Base-by-base conservation (phyloP, 306 rosid species). In the Gillenia trifoliata region DNA sequence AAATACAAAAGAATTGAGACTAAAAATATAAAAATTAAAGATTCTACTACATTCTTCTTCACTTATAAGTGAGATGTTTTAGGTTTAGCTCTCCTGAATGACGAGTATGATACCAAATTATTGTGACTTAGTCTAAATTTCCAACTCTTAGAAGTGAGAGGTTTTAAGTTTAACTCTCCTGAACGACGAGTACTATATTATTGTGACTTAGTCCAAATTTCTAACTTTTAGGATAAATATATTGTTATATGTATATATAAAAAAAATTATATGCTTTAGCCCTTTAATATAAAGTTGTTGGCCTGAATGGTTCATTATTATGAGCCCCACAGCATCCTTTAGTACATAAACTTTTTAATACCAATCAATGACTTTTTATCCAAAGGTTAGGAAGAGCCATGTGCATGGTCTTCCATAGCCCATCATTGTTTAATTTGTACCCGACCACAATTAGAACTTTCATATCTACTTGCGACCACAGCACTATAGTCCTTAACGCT, bases 391-490 rank as follows among this genome's bases (percentile, higher is more conserved):
- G 29, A 75, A 45, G 50, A 23, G 33, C 71, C 90, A 86, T 86
- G 90, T 86, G 90, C 90, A 66, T 54, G 36, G 69, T 67, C 78
- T 83, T 82, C 79, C 82, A 81, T 63, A 57, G 28, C 72, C 17
- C 55, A 52, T 65, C 72, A 65, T 65, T 49, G 62, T 9, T 33
- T n/a, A 61, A n/a, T n/a, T 29, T 25, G 28, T n/a, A 40, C 31
- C 71, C 10, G 20, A 25, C 17, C 66, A 62, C 33, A 59, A 16
- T 15, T 45, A 62, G 6, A 38, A 56, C 36, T 57, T 61, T 22
- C 28, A 38, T 70, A 19, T 28, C 66, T 26, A 23, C 20, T 5
- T 38, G 28, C 66, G 38, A 56, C 40, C 56, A 57, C 28, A 22
- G 13, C 41, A 36, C 40, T 4, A 45, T 4, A 5, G 4, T 45